Evolutionary conservation across 2,329 filamentous ascomycete species (phyloP).

Genomic region (Whalleya microplaca): DNA sequence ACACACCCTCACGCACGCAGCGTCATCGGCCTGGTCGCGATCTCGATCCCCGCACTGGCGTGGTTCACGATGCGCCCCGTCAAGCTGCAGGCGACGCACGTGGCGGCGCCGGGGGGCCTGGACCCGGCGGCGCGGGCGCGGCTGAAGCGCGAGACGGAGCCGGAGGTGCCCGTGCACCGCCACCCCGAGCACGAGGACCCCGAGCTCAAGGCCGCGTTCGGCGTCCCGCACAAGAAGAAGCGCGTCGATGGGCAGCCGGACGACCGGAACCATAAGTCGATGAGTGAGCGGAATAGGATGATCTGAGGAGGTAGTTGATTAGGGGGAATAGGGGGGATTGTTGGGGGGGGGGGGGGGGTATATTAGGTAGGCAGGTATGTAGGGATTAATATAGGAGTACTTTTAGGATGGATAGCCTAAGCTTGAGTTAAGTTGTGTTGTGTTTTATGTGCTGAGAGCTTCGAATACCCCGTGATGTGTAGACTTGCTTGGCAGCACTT

Average conservation of each 20-base stretch:
- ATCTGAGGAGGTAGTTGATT: not conserved
- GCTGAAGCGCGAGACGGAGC: not conserved
- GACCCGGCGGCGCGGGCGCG: conserved; percentile 18
- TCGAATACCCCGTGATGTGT: no score
- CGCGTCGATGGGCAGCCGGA: conserved; percentile 24
- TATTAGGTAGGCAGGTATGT: no score
- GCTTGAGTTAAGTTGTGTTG: no score
- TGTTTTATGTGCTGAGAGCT: no score
- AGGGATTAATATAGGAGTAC: no score
- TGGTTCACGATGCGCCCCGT: conserved; percentile 16
- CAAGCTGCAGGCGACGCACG: no score
- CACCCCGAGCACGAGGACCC: conserved; percentile 26
- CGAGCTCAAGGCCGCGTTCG: conserved; percentile 20
- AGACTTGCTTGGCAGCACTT: no score
- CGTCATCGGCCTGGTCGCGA: conserved; percentile 13
- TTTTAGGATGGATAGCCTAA: no score
- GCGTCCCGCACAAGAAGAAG: conserved; percentile 19
- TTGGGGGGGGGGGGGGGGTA: not conserved
- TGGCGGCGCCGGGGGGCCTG: not conserved
- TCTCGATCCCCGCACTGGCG: conserved; percentile 14
- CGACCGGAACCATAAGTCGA: conserved; percentile 16
- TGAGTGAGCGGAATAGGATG: conserved; percentile 16
- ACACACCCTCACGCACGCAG: conserved; percentile 8
- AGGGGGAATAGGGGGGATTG: not conserved
- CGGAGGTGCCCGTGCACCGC: conserved; percentile 4